Percentiles rank a stretch among this genome's conserved stretches.
Evolutionary conservation across 2,329 filamentous ascomycete species (phyloP).

Genomic region (Aspergillus nomiae): DNA sequence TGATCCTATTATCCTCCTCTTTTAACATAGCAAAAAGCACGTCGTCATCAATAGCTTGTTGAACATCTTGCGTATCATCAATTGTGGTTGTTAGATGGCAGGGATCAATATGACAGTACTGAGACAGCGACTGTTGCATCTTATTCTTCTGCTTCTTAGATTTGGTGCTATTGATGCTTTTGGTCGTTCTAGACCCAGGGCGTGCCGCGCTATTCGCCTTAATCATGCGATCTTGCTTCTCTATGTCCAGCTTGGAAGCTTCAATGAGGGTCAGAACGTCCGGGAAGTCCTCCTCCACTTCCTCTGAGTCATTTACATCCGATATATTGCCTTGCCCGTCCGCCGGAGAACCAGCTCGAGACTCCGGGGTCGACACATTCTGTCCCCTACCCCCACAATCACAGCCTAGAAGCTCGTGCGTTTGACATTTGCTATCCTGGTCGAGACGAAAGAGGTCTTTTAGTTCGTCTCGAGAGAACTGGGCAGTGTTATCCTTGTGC

Average conservation of each 20-base stretch:
- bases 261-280: constrained; percentile 38
- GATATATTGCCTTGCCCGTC: constrained; percentile 7
- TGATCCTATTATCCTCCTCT: constrained; percentile 42
- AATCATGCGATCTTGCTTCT: constrained; percentile 36
- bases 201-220: background rate
- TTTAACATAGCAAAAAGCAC: constrained; percentile 38
- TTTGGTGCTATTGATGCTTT: background rate
- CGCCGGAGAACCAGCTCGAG: background rate
- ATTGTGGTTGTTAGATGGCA: constrained; percentile 23
- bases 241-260: constrained; percentile 42
- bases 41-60: constrained; percentile 34
- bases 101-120: constrained; percentile 48
- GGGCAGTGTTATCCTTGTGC: constrained; percentile 59
- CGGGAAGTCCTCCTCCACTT: constrained; percentile 28
- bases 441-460: constrained; percentile 68
- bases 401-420: constrained; percentile 68
- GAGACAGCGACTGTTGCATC: constrained; percentile 46
- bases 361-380: constrained; percentile 1
- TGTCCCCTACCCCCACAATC: constrained; percentile 59
- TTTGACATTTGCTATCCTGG: constrained; percentile 62
- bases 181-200: background rate
- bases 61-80: constrained; percentile 21
- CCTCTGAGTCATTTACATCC: constrained; percentile 14
- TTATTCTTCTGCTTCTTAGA: constrained; percentile 32
- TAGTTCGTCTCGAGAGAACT: constrained; percentile 68